These are phyloP conservation scores for Botrytis paeoniae DNA, from an alignment of 2,329 filamentous ascomycete genomes.

Conservation along the genomic window DNA sequence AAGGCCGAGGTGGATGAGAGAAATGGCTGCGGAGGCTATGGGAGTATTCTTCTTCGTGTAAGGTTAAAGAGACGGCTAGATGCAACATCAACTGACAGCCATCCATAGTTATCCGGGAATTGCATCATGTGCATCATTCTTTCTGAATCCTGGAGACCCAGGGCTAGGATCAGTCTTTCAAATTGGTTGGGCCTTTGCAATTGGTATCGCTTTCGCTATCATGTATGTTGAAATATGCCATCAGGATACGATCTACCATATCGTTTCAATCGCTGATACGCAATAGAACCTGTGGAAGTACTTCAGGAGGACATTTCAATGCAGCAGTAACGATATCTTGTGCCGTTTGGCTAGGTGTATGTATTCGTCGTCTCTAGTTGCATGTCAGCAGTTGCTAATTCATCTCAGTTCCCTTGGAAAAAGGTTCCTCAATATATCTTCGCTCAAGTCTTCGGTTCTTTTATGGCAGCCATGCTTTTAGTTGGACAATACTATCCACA, in stretches of 20 bases:
- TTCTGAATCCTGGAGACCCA: slow-evolving; percentile 44
- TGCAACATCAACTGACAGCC: slow-evolving; percentile 27
- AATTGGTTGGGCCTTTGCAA: slow-evolving; percentile 53
- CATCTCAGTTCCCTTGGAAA: slow-evolving; percentile 49
- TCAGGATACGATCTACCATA: not conserved
- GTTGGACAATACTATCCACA: slow-evolving; percentile 57
- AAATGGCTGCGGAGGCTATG: slow-evolving; percentile 54
- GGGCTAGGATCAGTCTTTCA: slow-evolving; percentile 53
- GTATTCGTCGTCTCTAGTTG: not conserved
- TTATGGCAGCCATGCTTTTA: slow-evolving; percentile 53
- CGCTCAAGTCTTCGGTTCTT: slow-evolving; percentile 54
- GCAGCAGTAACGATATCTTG: slow-evolving; percentile 48
- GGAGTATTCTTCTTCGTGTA: slow-evolving; percentile 56
- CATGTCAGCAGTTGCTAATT: not conserved
- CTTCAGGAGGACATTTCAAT: slow-evolving; percentile 55
- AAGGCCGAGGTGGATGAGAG: slow-evolving; percentile 52
- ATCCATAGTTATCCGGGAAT: slow-evolving; percentile 45
- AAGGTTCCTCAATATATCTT: slow-evolving; percentile 58
- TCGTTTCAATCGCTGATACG: not conserved
- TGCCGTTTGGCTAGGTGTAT: slow-evolving; percentile 50
- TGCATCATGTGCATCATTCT: slow-evolving; percentile 51
- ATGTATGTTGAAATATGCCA: slow-evolving; percentile 36
- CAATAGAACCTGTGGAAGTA: slow-evolving; percentile 46
- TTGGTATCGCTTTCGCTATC: slow-evolving; percentile 58
- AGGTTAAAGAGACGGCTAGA: not conserved